Evolutionary conservation across 2,329 filamentous ascomycete genomes (phyloP), one percentile per base, ranked within the genome.

Genomic region (Metarhizium sp.): DNA sequence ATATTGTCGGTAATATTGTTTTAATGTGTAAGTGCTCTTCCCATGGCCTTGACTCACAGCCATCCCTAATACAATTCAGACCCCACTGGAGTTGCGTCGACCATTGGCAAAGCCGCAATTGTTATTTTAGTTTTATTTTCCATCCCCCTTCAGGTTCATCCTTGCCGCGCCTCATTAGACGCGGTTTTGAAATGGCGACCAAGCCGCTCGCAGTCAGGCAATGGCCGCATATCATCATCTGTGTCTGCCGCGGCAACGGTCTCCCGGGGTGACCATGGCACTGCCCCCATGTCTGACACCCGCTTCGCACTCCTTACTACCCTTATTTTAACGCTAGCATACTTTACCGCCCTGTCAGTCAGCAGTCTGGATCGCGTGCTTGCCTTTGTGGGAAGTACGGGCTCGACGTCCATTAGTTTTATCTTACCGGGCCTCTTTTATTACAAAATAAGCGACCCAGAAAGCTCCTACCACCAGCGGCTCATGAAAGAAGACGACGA

Each of bases 391-490:
- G 94, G 94, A 42, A 91, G 87, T 63, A 99, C 94, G 0, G 94
- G 94, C 53, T 92, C 87, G 52, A 99, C 94, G 0, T 90, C 90
- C 58, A 99, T 99, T 64, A 95, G 90, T 59, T 99, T 99, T 69
- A 97, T 99, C 61, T 79, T 99, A 0, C 94, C 94, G 0, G 94
- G 94, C 0, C 73, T 99, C 4, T 99, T 99, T 71, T 99, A 97
- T 72, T 99, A 97, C 75, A 97, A 97, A 72, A 97, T 99, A 58
- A 95, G 90, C 13, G 85, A 90, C 29, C 94, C 94, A 0, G 87
- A 96, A 55, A 92, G 89, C 48, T 80, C 86, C 32, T 84, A 92
- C 59, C 91, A 96, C 63, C 92, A 96, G 68, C 83, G 87, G 14
- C 76, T 97, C 10, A 76, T 90, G 59, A 97, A 97, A 69, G 91